A percentile compares a stretch with the other conserved stretches of the same genome.
phyloP scores from a whole-genome alignment of 176 grass and related monocot species.

The Paspalum notatum region DNA sequence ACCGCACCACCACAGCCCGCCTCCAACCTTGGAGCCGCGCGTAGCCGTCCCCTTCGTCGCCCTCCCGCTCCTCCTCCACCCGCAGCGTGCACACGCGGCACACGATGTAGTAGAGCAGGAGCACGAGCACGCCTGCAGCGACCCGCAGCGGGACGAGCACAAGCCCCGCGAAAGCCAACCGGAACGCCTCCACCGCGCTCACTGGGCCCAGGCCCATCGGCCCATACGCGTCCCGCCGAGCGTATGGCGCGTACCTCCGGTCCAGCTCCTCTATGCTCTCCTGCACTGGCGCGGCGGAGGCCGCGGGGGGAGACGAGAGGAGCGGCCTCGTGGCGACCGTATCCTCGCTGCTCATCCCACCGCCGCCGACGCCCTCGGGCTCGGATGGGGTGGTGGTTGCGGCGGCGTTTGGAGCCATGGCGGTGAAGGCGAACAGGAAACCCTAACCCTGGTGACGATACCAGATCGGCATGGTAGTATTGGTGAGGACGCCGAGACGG shows the following conservation, averaged over 20 bases:
- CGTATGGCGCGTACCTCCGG: slow-evolving; percentile 76
- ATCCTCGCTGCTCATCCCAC: slow-evolving; percentile 35
- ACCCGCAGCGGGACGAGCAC: slow-evolving; percentile 71
- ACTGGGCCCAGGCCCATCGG: slow-evolving; percentile 71
- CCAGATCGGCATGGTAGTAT: slow-evolving; percentile 19
- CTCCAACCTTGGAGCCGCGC: slow-evolving; percentile 66
- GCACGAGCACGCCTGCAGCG: slow-evolving; percentile 50
- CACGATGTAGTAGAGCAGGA: slow-evolving; percentile 72
- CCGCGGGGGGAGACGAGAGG: slow-evolving; percentile 26
- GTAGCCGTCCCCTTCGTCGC: slow-evolving; percentile 56
- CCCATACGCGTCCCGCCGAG: slow-evolving; percentile 68
- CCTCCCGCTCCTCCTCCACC: slow-evolving; percentile 45
- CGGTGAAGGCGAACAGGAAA: background rate
- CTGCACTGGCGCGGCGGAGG: background rate
- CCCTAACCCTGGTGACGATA: slow-evolving; percentile 31
- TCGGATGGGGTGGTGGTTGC: slow-evolving; percentile 19
- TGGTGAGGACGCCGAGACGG: slow-evolving; percentile 19
- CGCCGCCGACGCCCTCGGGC: slow-evolving; percentile 14
- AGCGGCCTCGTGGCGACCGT: slow-evolving; percentile 42
- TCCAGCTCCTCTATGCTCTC: slow-evolving; percentile 66
- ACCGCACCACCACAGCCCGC: slow-evolving; percentile 51
- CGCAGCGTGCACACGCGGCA: slow-evolving; percentile 81
- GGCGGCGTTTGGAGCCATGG: slow-evolving; percentile 40
- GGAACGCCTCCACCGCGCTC: slow-evolving; percentile 42
- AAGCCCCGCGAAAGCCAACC: slow-evolving; percentile 44